Evolutionary conservation across 495 filamentous ascomycete genomes (phyloP), one percentile per base, ranked within the genome.

Genomic region (Penicillium chermesinum): DNA sequence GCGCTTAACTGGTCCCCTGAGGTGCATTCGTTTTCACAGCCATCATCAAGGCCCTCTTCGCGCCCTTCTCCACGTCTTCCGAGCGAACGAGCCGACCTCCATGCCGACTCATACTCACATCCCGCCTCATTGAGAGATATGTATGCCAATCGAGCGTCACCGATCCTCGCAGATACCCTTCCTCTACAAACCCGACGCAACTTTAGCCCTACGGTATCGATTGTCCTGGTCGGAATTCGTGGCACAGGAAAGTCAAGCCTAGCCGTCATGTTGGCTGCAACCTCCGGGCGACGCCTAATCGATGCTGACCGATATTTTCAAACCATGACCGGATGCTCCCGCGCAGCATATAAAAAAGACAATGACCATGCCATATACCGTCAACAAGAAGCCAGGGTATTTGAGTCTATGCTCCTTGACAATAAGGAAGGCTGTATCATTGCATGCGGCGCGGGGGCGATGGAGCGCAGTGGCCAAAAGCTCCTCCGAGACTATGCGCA

Each of bases 161-260:
- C 65, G 12, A 58, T 61, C 3, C 48, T 57, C 41, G 62, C 64
- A 19, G 66, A 71, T 17, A 50, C 46, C 25, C 49, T 55, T 1
- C 51, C 59, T 8, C 54, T 63, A 8, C 61, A 65, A 30, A 53
- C 60, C 0, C 55, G 54, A 7, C 61, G 67, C 17, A 59, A 55
- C 7, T 89, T 89, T 57, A 68, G 76, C 21, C 62, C 71, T 0
- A 73, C 83, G 52, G 81, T 84, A 2, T 88, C 86, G 1, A 79
- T 91, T 42, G 84, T 89, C 1, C 71, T 91, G 15, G 77, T 89
- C 18, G 87, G 87, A 16, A 80, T 85, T 44, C 82, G 84, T 14
- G 86, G 87, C 2, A 83, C 84, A 4, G 86, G 86, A 12, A 90
- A 90, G 60, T 82, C 85, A 4, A 88, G 83, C 14, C 72, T 91